Evolutionary conservation across 1,139 yeast genomes (phyloP).

Genomic region (Magnusiomyces tetraspermus): DNA sequence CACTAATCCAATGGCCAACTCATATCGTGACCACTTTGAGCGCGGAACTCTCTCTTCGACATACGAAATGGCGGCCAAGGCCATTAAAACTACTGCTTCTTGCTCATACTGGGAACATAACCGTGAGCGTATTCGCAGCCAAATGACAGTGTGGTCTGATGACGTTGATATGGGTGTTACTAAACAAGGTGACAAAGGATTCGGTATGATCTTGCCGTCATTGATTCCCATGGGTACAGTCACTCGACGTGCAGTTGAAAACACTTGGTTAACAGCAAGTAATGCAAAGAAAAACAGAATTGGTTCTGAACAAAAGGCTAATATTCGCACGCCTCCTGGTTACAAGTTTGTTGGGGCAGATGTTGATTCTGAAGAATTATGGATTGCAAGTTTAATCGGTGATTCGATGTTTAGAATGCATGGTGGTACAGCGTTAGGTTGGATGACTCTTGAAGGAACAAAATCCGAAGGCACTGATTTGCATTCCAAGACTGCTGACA

Average conservation of each 20-base stretch:
- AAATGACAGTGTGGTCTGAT: slow-evolving; percentile 62
- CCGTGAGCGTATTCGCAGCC: slow-evolving; percentile 71
- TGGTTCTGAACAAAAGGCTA: slow-evolving; percentile 88
- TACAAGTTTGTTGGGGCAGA: slow-evolving; percentile 92
- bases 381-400: slow-evolving; percentile 95
- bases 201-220: slow-evolving; percentile 77
- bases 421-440: slow-evolving; percentile 94
- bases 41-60: slow-evolving; percentile 64
- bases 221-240: slow-evolving; percentile 92
- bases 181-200: slow-evolving; percentile 29
- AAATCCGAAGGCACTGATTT: slow-evolving; percentile 85
- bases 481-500: slow-evolving; percentile 88
- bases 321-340: slow-evolving; percentile 80
- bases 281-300: slow-evolving; percentile 78
- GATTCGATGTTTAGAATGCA: slow-evolving; percentile 83
- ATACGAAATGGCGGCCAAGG: slow-evolving; percentile 64
- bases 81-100: slow-evolving; percentile 61
- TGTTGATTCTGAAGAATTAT: slow-evolving; percentile 94
- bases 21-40: slow-evolving; percentile 63
- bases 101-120: slow-evolving; percentile 94
- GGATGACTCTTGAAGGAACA: slow-evolving; percentile 99
- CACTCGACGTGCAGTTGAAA: slow-evolving; percentile 93
- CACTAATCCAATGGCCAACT: slow-evolving; percentile 70
- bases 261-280: slow-evolving; percentile 95
- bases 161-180: slow-evolving; percentile 30